Evolutionary conservation across 139 green algal species (phyloP).

Genomic region (Tetraselmis striata): DNA sequence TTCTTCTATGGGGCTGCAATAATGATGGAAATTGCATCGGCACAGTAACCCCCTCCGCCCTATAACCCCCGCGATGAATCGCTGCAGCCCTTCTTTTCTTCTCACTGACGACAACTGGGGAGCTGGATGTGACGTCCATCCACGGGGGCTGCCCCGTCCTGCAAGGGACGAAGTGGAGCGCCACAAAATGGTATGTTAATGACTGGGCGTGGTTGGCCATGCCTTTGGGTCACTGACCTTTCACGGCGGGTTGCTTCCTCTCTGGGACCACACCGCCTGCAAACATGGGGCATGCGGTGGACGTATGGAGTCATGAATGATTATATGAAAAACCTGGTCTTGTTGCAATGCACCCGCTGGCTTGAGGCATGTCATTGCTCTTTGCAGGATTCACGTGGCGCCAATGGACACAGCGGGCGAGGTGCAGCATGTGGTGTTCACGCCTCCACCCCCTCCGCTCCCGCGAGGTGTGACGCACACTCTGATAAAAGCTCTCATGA

Average conservation of each 20-base stretch:
- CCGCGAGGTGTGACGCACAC: background rate
- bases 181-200: conserved; percentile 21
- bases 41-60: background rate
- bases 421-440: background rate
- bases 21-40: too few relatives aligned
- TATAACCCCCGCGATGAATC: background rate
- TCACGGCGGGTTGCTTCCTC: too few relatives aligned
- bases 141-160: conserved; percentile 28
- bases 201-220: background rate
- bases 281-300: too few relatives aligned
- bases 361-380: background rate
- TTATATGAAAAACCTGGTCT: too few relatives aligned
- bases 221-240: background rate
- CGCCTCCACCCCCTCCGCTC: background rate
- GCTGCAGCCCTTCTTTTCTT: conserved; percentile 24
- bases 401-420: background rate
- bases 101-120: conserved; percentile 5
- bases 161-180: conserved; percentile 27
- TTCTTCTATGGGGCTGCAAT: too few relatives aligned
- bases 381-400: background rate
- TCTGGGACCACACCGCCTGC: too few relatives aligned
- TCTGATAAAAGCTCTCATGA: too few relatives aligned
- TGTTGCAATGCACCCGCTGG: too few relatives aligned
- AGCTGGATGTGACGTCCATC: conserved; percentile 7
- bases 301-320: too few relatives aligned